A percentile compares a stretch with the other conserved stretches of the same genome.
Evolutionary conservation across 495 filamentous ascomycete genomes (phyloP).

Genomic region (Aspergillus leporis): DNA sequence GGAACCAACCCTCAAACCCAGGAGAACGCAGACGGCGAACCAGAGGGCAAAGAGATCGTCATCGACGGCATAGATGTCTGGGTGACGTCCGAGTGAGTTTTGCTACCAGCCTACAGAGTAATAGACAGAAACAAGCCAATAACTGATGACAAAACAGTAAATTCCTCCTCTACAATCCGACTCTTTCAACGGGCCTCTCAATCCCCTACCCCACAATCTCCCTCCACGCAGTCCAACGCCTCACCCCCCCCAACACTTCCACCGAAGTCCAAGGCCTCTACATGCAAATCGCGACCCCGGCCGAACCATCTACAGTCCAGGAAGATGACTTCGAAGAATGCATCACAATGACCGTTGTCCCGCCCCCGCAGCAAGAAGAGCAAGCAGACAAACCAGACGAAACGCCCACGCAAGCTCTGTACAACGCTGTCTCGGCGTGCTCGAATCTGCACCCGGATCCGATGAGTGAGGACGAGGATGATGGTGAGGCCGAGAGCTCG

Average conservation of each 20-base stretch:
- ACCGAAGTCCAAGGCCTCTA: constrained; percentile 65
- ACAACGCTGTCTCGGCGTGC: constrained; percentile 78
- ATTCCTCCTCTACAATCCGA: constrained; percentile 68
- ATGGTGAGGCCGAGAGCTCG: constrained; percentile 44
- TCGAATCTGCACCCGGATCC: constrained; percentile 89
- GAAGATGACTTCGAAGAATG: constrained; percentile 69
- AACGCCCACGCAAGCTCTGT: constrained; percentile 58
- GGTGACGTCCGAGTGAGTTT: constrained; percentile 78
- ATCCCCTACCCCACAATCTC: constrained; percentile 88
- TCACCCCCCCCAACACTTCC: constrained; percentile 40
- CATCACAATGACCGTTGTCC: constrained; percentile 74
- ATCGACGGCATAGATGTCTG: constrained; percentile 66
- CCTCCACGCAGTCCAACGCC: constrained; percentile 80
- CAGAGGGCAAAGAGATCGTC: constrained; percentile 45
- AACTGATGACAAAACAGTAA: constrained; percentile 49
- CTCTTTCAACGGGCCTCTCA: constrained; percentile 61
- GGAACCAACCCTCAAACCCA: constrained; percentile 20
- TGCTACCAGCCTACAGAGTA: constrained; percentile 12
- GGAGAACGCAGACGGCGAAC: too few species aligned
- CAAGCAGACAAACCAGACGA: constrained; percentile 28
- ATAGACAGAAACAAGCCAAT: constrained; percentile 5
- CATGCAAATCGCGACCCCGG: constrained; percentile 71
- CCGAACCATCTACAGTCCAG: constrained; percentile 37
- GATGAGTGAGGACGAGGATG: constrained; percentile 49
- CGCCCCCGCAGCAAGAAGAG: constrained; percentile 36